These are phyloP conservation scores for Globisporangium abappressorium DNA, from an alignment of 352 stramenopile genomes.

Conservation along the genomic window DNA sequence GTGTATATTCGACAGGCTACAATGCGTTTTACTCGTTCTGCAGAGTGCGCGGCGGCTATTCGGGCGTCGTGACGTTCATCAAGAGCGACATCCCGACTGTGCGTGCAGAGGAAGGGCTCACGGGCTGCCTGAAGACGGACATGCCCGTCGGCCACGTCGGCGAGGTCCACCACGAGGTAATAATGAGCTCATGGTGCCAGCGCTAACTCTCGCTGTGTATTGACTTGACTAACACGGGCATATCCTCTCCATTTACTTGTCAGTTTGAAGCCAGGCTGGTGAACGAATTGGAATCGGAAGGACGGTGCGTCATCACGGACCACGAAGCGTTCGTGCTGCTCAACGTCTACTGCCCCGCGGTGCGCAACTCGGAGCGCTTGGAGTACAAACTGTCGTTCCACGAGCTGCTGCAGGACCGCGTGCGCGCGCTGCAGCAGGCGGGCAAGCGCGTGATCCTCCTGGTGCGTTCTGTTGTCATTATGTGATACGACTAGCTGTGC, in stretches of 20 bases:
- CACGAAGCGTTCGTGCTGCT: slow-evolving; percentile 86
- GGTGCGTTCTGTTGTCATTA: slow-evolving; percentile 26
- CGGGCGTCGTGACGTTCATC: slow-evolving; percentile 76
- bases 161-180: slow-evolving; percentile 44
- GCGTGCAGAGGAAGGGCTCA: slow-evolving; percentile 71
- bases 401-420: slow-evolving; percentile 56
- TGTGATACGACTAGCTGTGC: background rate
- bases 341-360: slow-evolving; percentile 87
- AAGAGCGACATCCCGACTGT: slow-evolving; percentile 45
- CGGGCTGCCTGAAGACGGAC: slow-evolving; percentile 51
- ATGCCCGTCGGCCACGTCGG: slow-evolving; percentile 59
- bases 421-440: slow-evolving; percentile 42
- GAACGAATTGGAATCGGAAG: slow-evolving; percentile 72
- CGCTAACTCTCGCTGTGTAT: background rate
- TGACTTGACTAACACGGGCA: background rate
- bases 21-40: slow-evolving; percentile 87
- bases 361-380: slow-evolving; percentile 63
- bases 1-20: slow-evolving; percentile 38
- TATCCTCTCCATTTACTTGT: background rate
- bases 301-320: slow-evolving; percentile 84
- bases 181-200: background rate
- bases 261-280: slow-evolving; percentile 56
- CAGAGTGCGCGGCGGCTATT: slow-evolving; percentile 61
- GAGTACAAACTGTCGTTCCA: slow-evolving; percentile 88
- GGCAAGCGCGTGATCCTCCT: slow-evolving; percentile 65